Percentiles rank a stretch among this genome's conserved stretches.
Conservation (phyloP, 352 stramenopile species). For the Sclerospora graminicola region DNA sequence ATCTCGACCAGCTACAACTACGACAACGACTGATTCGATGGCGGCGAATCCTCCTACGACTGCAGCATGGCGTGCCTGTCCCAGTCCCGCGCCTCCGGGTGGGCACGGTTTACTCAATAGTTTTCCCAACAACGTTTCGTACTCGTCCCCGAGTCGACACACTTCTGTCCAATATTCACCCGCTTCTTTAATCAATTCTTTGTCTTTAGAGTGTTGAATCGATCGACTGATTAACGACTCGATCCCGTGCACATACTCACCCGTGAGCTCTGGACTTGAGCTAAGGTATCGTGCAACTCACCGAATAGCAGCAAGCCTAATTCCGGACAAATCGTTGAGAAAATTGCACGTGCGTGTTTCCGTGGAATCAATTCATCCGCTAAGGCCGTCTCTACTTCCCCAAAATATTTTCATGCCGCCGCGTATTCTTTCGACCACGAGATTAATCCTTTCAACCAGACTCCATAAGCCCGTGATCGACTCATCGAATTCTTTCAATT, state of each 20-base stretch:
- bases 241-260: conserved; percentile 71
- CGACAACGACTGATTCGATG: too few relatives aligned
- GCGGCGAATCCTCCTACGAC: too few relatives aligned
- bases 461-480: too few relatives aligned
- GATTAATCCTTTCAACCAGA: conserved; percentile 64
- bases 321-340: conserved; percentile 68
- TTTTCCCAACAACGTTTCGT: too few relatives aligned
- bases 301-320: conserved; percentile 67
- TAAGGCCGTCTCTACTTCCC: too few relatives aligned
- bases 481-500: too few relatives aligned
- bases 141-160: conserved; percentile 41
- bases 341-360: conserved; percentile 71
- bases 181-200: conserved; percentile 61
- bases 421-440: too few relatives aligned
- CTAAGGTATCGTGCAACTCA: conserved; percentile 72
- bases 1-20: too few relatives aligned
- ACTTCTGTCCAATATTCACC: conserved; percentile 64
- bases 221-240: conserved; percentile 58
- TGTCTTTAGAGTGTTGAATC: conserved; percentile 60
- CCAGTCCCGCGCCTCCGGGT: conserved; percentile 12
- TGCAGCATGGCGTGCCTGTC: conserved; percentile 15
- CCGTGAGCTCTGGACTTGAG: conserved; percentile 70
- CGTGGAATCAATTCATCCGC: too few relatives aligned
- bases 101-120: conserved; percentile 57
- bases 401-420: too few relatives aligned